These are phyloP conservation scores for Hyphodiscus sp. DNA, from an alignment of 2,329 filamentous ascomycete genomes.

Conservation along the genomic window DNA sequence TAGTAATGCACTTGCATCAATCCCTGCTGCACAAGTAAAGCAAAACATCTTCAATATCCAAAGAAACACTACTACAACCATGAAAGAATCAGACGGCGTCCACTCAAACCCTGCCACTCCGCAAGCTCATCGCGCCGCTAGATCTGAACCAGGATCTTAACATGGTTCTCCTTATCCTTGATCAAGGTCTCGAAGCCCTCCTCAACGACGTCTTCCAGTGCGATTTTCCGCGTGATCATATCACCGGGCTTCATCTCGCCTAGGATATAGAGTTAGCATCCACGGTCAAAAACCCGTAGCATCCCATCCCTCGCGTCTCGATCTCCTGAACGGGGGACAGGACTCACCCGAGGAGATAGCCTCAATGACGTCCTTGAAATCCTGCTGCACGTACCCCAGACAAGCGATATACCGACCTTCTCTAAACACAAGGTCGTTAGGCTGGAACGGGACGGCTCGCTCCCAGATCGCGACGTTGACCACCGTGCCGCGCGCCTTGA, in stretches of 20 bases:
- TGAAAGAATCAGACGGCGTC: neutral
- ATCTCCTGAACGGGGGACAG: no score
- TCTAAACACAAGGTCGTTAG: slow-evolving; percentile 46
- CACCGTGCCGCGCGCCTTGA: slow-evolving; percentile 48
- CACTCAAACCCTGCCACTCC: neutral
- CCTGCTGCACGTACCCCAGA: slow-evolving; percentile 27
- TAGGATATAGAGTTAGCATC: slow-evolving; percentile 12
- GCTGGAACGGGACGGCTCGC: slow-evolving; percentile 44
- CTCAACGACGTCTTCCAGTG: slow-evolving; percentile 48
- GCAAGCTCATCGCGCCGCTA: neutral
- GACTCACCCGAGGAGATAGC: slow-evolving; percentile 35
- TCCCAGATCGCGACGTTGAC: slow-evolving; percentile 63
- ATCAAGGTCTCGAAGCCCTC: slow-evolving; percentile 51
- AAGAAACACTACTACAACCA: no score
- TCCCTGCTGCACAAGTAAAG: neutral
- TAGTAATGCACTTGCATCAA: neutral
- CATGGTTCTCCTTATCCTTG: slow-evolving; percentile 53
- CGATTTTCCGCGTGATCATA: slow-evolving; percentile 57
- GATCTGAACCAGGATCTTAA: slow-evolving; percentile 53
- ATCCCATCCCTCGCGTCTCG: no score
- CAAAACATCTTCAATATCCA: no score
- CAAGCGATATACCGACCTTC: slow-evolving; percentile 45
- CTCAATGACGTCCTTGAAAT: slow-evolving; percentile 52
- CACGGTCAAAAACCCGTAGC: no score
- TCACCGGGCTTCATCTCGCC: slow-evolving; percentile 43